phyloP scores from a whole-genome alignment of 1,284 basidiomycete species.

The Ganoderma boninense region DNA sequence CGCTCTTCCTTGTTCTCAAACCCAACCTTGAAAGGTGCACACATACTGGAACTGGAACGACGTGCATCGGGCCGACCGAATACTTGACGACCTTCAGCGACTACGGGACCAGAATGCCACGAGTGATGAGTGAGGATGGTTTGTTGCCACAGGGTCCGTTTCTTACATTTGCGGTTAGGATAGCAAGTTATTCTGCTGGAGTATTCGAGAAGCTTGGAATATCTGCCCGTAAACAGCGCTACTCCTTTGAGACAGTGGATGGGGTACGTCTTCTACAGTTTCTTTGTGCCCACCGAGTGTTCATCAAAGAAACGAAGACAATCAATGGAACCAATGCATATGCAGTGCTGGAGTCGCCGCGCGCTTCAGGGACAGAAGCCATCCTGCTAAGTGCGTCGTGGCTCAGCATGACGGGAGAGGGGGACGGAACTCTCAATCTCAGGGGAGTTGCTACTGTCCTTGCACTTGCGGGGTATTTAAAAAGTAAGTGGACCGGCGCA shows the following conservation, averaged over 20 bases:
- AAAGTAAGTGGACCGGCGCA: conserved; percentile 59
- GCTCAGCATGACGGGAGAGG: conserved; percentile 72
- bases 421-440: conserved; percentile 73
- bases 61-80: conserved; percentile 83
- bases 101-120: conserved; percentile 72
- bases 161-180: conserved; percentile 50
- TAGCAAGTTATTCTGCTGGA: conserved; percentile 48
- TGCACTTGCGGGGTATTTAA: conserved; percentile 84
- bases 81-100: conserved; percentile 73
- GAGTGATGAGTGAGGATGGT: conserved; percentile 70
- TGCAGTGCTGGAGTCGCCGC: conserved; percentile 83
- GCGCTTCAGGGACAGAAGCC: conserved; percentile 90
- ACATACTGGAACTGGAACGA: conserved; percentile 91
- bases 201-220: conserved; percentile 80
- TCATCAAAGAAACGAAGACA: conserved; percentile 44
- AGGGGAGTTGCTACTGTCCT: conserved; percentile 89
- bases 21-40: conserved; percentile 65
- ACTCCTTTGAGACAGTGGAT: conserved; percentile 60
- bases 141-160: not conserved
- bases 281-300: not conserved
- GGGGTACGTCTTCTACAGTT: conserved; percentile 48
- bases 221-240: conserved; percentile 71
- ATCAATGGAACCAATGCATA: conserved; percentile 82
- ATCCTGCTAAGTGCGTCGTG: conserved; percentile 92
- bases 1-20: not conserved